Base-by-base conservation (phyloP, 129 eudicot genomes). In the Helianthus annuus region DNA sequence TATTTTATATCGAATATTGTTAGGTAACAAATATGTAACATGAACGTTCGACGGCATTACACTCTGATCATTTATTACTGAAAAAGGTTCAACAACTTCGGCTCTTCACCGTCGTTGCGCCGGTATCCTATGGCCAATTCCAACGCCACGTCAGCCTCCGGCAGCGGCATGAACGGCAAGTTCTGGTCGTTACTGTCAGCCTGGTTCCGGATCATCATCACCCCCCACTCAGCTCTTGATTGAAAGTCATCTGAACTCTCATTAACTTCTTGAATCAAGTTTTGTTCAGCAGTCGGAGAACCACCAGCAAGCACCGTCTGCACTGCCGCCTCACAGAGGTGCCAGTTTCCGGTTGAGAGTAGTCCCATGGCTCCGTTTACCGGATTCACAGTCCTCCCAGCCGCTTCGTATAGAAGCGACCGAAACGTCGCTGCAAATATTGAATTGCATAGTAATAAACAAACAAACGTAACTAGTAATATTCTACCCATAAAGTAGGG, bases 311-410 rank as follows among this genome's bases (percentile, higher is more conserved):
- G 93, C 57, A 91, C 88, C 2, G 80, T 80, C 58, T 84, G 68
- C 32, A 91, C 95, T 4, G 88, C 95, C 4, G 76, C 82, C 81
- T 85, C 85, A 52, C 91, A 86, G 17, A 82, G 69, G 68, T 82
- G 82, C 97, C 97, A 91, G 70, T 91, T 85, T 5, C 97, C 97
- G 3, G 92, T 74, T 24, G 89, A 68, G 6, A 85, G 65, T 3
- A 91, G 85, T 12, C 97, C 97, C 29, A 83, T 82, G 6, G 91
- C 97, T 3, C 97, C 97, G 49, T 67, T 88, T 14, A 91, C 85
- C 4, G 97, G 95, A 51, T 91, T 88, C 72, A 85, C 82, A 24
- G 87, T 85, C 4, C 97, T 79, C 5, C 95, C 97, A 34, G 85
- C 85, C 19, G 97, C 97, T 83, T 91, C 97, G 19, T 78, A 85